Base-by-base conservation (phyloP, 805 yeast genomes). In the Candida nitratophila region DNA sequence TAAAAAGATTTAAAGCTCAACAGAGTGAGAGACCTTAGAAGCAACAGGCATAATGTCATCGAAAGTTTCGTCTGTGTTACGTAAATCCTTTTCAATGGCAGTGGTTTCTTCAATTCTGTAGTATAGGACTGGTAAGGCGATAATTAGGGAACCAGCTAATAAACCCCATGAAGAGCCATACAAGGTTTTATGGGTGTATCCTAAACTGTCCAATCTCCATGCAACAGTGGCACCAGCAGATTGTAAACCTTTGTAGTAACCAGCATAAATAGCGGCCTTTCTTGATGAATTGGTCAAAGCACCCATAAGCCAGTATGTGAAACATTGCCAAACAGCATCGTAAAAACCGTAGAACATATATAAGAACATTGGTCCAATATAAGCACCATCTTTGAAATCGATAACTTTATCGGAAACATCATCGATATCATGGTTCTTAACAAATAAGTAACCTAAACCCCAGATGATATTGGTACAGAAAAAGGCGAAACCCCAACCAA, bases 171-270 rank as follows among this genome's bases (percentile, higher is more conserved):
- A 66, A 10, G 74, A 60, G 12, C 62, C 76, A 56, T 76, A 77
- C 56, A 74, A 54, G 33, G 54, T 53, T 53, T 64, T 62, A 57
- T 68, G 79, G 24, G 56, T 44, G 10, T 50, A 37, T n/a, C 39
- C 39, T 15, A 33, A 32, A 24, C 15, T 71, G 53, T 78, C 83
- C 48, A 77, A 59, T 51, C 79, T 63, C 83, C 83, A 80, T 14
- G 71, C 73, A 39, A 79, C 66, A 21, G 79, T 84, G 14, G 79
- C 77, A 56, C 81, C 82, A 10, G 83, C 83, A 35, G 79, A 71
- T 62, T 79, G 85, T 46, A 80, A 59, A 45, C 81, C 77, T 65
- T 80, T 80, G 65, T 78, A 79, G 58, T 75, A 75, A 35, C 83
- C 83, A 17, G 81, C 79, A 52, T 76, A 74, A 46, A 78, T 58